Evolutionary conservation across 1,139 yeast genomes (phyloP).

Genomic region (Williopsis jadinii): DNA sequence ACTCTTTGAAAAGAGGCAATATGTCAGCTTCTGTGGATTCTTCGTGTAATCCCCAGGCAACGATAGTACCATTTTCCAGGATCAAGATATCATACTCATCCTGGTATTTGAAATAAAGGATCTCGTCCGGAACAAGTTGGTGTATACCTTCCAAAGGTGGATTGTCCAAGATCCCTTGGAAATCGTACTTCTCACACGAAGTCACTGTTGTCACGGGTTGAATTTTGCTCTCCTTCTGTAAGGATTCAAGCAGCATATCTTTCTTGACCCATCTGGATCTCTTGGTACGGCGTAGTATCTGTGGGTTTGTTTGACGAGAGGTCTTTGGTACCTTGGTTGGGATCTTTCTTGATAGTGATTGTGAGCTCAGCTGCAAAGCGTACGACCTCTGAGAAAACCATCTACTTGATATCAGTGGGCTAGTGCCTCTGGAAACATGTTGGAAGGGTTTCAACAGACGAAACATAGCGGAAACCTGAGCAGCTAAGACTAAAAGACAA

Average conservation of each 20-base stretch:
- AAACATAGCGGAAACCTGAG: too few relatives aligned
- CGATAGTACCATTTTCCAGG: conserved; percentile 65
- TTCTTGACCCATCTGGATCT: conserved; percentile 4
- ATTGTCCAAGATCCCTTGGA: conserved; percentile 31
- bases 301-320: conserved; percentile 13
- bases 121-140: conserved; percentile 63
- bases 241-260: too few relatives aligned
- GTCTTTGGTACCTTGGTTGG: conserved; percentile 11
- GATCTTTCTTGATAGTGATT: too few relatives aligned
- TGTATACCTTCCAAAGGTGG: conserved; percentile 6
- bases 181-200: conserved; percentile 61
- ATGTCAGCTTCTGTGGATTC: conserved; percentile 32
- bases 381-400: too few relatives aligned
- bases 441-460: too few relatives aligned
- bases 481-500: too few relatives aligned
- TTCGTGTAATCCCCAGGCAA: conserved; percentile 77
- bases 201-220: conserved; percentile 57
- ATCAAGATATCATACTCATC: conserved; percentile 47
- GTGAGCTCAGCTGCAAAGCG: too few relatives aligned
- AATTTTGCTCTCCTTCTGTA: conserved; percentile 3
- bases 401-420: too few relatives aligned
- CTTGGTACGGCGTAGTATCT: conserved; percentile 18
- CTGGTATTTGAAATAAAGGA: conserved; percentile 40
- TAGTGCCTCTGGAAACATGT: too few relatives aligned
- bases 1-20: conserved; percentile 37